A percentile compares a stretch with the other conserved stretches of the same genome.
phyloP scores from a whole-genome alignment of 148 eudicot genomes.

The Rhododendron mucronatum region DNA sequence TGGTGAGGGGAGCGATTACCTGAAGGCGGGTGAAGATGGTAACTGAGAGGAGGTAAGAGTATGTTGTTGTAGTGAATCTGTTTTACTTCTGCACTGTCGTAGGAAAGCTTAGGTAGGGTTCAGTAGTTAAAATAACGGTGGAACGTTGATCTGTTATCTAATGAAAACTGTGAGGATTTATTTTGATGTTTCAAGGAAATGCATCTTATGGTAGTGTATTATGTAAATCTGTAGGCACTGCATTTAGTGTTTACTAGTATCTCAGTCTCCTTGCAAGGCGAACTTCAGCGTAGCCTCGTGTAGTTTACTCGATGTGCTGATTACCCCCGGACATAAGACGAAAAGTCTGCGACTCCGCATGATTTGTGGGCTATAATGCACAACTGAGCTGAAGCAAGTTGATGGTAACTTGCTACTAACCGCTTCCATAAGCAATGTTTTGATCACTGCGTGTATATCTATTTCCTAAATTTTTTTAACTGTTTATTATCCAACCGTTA shows the following conservation, averaged over 20 bases:
- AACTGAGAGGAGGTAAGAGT: slow-evolving; percentile 21
- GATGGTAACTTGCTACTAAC: not conserved
- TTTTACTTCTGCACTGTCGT: slow-evolving; percentile 4
- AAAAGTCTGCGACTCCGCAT: not conserved
- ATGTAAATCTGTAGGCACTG: slow-evolving; percentile 7
- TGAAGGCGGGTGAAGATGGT: slow-evolving; percentile 72
- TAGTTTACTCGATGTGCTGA: not conserved
- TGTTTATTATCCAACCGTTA: not conserved
- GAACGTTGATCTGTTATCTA: slow-evolving; percentile 6
- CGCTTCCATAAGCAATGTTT: not conserved
- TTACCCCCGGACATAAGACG: not conserved
- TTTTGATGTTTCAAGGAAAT: slow-evolving; percentile 5
- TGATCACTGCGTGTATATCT: not conserved
- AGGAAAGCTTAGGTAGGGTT: slow-evolving; percentile 6
- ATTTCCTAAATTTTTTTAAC: not conserved
- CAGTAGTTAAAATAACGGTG: not conserved
- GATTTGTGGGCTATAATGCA: not conserved
- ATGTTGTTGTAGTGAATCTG: not conserved
- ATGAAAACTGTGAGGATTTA: not conserved
- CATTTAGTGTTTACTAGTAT: not conserved
- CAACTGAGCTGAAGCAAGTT: not conserved
- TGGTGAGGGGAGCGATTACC: slow-evolving; percentile 68
- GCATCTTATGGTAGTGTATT: slow-evolving; percentile 11
- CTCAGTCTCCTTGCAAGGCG: not conserved
- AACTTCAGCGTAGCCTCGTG: not conserved